Evolutionary conservation across 805 yeast species (phyloP).

Genomic region (Myxozyma lipomycoides): DNA sequence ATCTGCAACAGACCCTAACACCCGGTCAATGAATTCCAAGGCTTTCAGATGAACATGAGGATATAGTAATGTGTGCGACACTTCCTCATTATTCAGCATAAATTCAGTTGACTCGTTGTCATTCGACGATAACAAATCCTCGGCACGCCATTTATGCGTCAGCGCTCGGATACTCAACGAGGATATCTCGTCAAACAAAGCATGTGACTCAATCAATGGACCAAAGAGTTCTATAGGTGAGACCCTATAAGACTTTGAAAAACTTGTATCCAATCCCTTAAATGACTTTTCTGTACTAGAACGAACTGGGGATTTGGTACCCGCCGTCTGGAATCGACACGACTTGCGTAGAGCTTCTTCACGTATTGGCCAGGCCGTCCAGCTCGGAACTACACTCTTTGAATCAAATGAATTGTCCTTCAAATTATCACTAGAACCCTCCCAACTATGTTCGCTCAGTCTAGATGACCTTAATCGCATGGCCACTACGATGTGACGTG

Average conservation of each 20-base stretch:
- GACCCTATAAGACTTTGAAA: conserved; percentile 16
- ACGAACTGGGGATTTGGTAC: not conserved
- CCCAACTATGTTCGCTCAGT: no score
- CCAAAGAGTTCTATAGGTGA: conserved; percentile 2
- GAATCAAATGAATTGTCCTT: no score
- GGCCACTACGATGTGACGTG: conserved; percentile 17
- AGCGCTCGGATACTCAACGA: conserved; percentile 7
- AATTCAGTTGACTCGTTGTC: not conserved
- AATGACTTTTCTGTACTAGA: not conserved
- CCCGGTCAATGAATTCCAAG: conserved; percentile 9
- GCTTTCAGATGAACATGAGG: conserved; percentile 13
- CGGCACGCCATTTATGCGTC: conserved; percentile 1
- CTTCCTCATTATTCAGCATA: conserved; percentile 4
- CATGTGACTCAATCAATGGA: conserved; percentile 1
- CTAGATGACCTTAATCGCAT: no score
- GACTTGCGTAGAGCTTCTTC: no score
- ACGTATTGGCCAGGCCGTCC: no score
- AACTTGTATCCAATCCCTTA: conserved; percentile 13
- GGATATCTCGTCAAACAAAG: conserved; percentile 14
- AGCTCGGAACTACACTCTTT: no score
- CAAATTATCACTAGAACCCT: no score
- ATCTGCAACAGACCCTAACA: not conserved
- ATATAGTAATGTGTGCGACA: conserved; percentile 5
- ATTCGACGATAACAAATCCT: not conserved
- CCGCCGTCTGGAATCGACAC: no score